Base-by-base conservation (phyloP, 495 filamentous ascomycete genomes). In the Neurospora sp. region DNA sequence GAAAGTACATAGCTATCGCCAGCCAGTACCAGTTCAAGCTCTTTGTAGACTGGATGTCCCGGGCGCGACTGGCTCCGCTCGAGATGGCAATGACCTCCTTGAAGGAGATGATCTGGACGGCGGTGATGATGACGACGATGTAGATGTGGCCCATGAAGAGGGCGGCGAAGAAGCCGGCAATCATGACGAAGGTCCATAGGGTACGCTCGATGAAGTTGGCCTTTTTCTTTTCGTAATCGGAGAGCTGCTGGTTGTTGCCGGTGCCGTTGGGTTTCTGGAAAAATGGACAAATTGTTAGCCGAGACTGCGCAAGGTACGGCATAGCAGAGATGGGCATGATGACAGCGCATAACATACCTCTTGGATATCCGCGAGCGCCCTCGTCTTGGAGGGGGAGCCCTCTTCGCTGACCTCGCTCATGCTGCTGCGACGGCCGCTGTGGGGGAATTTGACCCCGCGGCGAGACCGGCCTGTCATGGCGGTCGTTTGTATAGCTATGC, bases 11-110 rank as follows among this genome's bases (percentile, higher is more conserved):
- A 72, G 94, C 96, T 20, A 92, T 92, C n/a, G 93, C 96, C 73
- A 99, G 86, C 84, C 96, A 99, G 82, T 99, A 99, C 96, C 96
- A 99, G 80, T 98, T 98, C 78, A 99, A 83, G 74, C 91, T 91
- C 84, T 98, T 97, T 77, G 96, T 98, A 79, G 97, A 97, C 31
- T 91, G 92, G 31, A 98, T 85, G 79, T 95, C 93, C 82, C 94
- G 91, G 74, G 94, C 94, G 74, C 92, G 89, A 78, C 93, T 97
- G 38, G 95, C 94, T 10, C 98, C 93, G 81, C 94, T 96, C 76
- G 96, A 92, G 77, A 99, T 99, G 72, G 94, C 94, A 79, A 99
- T 98, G 75, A 99, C 96, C 81, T 99, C 96, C 85, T 98, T 98
- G 88, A 98, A 99, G 14, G 94, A 97, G 72, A 98, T 87, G 78